phyloP scores from a whole-genome alignment of 1,284 basidiomycete genomes.

The Fomes fomentarius region DNA sequence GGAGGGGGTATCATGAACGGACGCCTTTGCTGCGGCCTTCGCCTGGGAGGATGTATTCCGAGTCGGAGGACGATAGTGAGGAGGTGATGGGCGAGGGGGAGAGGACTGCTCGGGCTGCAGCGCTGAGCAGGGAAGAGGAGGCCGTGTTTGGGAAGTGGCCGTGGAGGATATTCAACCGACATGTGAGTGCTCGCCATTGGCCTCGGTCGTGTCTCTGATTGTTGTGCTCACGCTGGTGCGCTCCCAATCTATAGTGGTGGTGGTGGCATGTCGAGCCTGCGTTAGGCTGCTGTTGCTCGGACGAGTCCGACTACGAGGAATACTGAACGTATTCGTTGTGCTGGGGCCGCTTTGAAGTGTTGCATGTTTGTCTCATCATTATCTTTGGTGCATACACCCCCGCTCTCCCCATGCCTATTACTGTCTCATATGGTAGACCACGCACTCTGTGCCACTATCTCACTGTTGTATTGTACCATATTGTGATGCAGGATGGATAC shows the following conservation, averaged over 20 bases:
- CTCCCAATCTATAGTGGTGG: conserved; percentile 65
- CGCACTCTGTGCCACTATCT: neutral
- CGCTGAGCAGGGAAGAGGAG: conserved; percentile 39
- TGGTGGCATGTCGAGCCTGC: conserved; percentile 72
- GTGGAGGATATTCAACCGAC: conserved; percentile 61
- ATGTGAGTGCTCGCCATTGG: conserved; percentile 57
- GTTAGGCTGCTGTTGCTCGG: conserved; percentile 53
- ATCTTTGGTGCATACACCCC: conserved; percentile 2
- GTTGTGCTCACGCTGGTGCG: neutral
- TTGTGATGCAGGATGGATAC: conserved; percentile 15
- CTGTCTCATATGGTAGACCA: conserved; percentile 17
- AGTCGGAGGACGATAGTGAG: conserved; percentile 20
- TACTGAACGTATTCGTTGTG: conserved; percentile 15
- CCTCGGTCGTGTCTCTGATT: neutral
- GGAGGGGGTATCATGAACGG: conserved; percentile 32
- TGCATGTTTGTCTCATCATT: neutral
- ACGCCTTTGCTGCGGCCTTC: conserved; percentile 33
- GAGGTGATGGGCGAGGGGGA: conserved; percentile 26
- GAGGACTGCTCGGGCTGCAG: conserved; percentile 34
- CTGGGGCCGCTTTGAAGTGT: neutral
- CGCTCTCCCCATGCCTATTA: neutral
- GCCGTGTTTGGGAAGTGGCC: conserved; percentile 70
- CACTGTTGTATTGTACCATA: conserved; percentile 22
- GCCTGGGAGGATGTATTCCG: conserved; percentile 17
- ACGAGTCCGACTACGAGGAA: conserved; percentile 40